Base-by-base conservation (phyloP, 495 filamentous ascomycete species). In the Aspergillus sparsus region DNA sequence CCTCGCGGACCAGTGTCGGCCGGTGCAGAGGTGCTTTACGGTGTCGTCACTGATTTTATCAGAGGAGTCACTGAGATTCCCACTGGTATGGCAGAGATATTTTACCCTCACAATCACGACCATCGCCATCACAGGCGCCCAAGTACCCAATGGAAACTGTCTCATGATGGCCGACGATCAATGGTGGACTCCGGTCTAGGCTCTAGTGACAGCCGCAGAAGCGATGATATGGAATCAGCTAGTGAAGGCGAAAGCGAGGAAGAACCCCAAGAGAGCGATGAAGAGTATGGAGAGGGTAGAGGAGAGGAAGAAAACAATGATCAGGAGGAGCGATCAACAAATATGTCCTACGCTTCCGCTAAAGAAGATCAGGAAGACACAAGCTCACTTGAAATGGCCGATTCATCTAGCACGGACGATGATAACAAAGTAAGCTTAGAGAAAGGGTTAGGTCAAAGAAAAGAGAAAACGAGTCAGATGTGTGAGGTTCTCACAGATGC, bases 61-160 rank as follows among this genome's bases (percentile, higher is more conserved):
- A 89, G 93, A 81, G 92, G 91, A 0, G 76, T 93, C 34, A 89
- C 89, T 5, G 91, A 95, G 62, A 83, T 97, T 21, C 93, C 93
- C 0, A 77, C 82, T 12, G 89, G 89, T 13, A 82, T 96, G 15
- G 86, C 90, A 60, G 82, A 82, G 59, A 74, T 72, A 7, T 53
- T 69, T 32, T 15, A 37, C 0, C 32, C 21, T 5, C 71, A 51
- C n/a, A 44, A 58, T n/a, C 59, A 66, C 6, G 16, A 13, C 9
- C 58, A 56, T 16, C 44, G 42, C 41, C 57, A 63, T 41, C 64
- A 27, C 21, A 27, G 21, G 21, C 21, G 3, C 21, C 21, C 21
- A 27, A 27, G 21, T 3, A 3, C 21, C 21, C 21, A 46, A 34
- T 54, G 58, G 58, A 60, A 54, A 33, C 34, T 49, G 13, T 11